Conservation (phyloP, 345 rosid species). For the Salix udensis region DNA sequence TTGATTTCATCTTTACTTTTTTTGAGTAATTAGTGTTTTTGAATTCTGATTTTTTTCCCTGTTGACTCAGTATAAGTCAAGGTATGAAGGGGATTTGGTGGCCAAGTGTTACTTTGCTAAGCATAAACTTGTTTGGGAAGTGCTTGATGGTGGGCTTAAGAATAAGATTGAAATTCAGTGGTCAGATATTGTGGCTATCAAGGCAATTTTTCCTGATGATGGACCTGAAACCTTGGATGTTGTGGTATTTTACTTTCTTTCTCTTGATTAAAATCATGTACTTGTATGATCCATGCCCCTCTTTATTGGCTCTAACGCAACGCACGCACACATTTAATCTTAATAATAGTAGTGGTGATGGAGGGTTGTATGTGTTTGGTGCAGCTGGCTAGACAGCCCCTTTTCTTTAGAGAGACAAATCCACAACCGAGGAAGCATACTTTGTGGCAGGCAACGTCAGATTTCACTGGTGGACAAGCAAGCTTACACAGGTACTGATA, state of each 20-base stretch:
- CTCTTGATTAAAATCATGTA: neutral
- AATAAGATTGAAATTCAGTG: slow-evolving; percentile 98
- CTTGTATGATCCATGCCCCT: neutral
- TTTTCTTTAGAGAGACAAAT: slow-evolving; percentile 92
- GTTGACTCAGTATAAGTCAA: slow-evolving; percentile 67
- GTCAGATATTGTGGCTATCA: slow-evolving; percentile 90
- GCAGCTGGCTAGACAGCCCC: slow-evolving; percentile 92
- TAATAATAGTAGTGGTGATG: neutral
- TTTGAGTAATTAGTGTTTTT: neutral
- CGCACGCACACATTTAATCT: neutral
- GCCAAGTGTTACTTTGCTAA: slow-evolving; percentile 98
- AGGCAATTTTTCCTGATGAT: slow-evolving; percentile 70
- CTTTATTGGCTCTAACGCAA: neutral
- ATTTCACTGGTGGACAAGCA: slow-evolving; percentile 95
- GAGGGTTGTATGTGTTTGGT: slow-evolving; percentile 13
- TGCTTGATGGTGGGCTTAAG: slow-evolving; percentile 89
- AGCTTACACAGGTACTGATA: slow-evolving; percentile 57
- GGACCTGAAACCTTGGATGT: slow-evolving; percentile 81
- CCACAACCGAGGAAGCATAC: slow-evolving; percentile 99
- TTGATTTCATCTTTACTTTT: neutral
- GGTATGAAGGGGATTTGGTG: slow-evolving; percentile 95
- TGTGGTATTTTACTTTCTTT: slow-evolving; percentile 45
- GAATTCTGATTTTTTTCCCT: neutral
- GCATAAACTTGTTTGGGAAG: slow-evolving; percentile 99
- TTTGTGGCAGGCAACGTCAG: slow-evolving; percentile 97